Base-by-base conservation (phyloP, 768 basidiomycete genomes). In the Exsudoporus frostii region DNA sequence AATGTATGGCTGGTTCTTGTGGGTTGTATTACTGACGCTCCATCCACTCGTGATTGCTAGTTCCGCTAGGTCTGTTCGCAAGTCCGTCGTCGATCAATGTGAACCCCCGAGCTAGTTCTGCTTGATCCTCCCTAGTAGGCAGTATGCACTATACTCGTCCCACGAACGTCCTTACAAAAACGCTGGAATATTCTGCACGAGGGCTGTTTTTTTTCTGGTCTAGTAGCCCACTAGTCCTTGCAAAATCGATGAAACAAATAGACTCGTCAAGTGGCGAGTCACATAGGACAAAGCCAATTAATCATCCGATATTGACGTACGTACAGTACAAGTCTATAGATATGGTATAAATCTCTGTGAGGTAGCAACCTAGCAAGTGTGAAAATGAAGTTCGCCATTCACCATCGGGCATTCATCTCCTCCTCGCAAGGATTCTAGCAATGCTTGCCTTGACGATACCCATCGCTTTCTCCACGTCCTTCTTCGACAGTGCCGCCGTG, bases 381-480 rank as follows among this genome's bases (percentile, higher is more conserved):
- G 30, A 51, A n/a, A 10, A 27, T 2, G 14, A 25, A 17, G 17
- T 39, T 24, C 30, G 15, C 7, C 17, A 4, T 32, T 27, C 20
- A 7, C 7, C 19, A 17, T 27, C 15, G 10, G 7, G 19, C 25
- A 14, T 17, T 63, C 66, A 85, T 62, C 77, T 73, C 60, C 81
- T 78, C 74, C 71, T 86, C 25, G 80, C 76, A 45, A 93, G 69
- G 4, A 91, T 83, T 74, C 94, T 92, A 37, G 79, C 76, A 41
- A 93, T 73, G 36, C 86, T 86, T 29, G 77, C 76, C 73, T 87
- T 91, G 52, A 99, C 70, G 19, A 88, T 79, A 22, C 72, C 73
- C 7, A 85, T 83, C 4, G 94, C 90, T 76, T 92, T 95, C 77
- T 97, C 94, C 50, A 85, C 82, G 62, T 98, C 97, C 73, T 95